Evolutionary conservation across 805 yeast species (phyloP).

Genomic region (Pichia rugopelliculosa): DNA sequence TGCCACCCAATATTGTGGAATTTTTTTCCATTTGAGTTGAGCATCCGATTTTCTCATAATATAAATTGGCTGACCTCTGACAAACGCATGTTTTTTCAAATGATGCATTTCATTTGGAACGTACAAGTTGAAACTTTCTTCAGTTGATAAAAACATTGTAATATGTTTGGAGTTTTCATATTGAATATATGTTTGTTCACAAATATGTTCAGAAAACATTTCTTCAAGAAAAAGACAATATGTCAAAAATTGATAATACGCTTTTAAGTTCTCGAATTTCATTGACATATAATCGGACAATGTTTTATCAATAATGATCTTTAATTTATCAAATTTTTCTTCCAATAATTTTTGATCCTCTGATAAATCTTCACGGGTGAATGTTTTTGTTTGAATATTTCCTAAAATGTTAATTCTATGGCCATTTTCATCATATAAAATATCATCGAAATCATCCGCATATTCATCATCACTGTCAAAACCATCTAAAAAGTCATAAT

Average conservation of each 20-base stretch:
- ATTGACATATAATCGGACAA: constrained; percentile 15
- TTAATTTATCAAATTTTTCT: constrained; percentile 10
- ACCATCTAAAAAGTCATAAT: not conserved
- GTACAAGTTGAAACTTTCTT: constrained; percentile 40
- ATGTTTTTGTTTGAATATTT: not conserved
- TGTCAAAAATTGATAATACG: constrained; percentile 52
- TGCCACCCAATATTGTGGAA: constrained; percentile 44
- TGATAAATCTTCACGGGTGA: not conserved
- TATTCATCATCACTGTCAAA: not conserved
- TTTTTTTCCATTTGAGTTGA: constrained; percentile 17
- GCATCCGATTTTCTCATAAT: constrained; percentile 38
- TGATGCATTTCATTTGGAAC: constrained; percentile 45
- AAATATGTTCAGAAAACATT: constrained; percentile 38
- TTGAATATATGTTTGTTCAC: constrained; percentile 37
- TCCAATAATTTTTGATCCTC: not conserved
- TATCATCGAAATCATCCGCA: not conserved
- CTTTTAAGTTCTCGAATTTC: constrained; percentile 38
- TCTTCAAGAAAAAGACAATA: constrained; percentile 59
- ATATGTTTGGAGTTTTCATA: constrained; percentile 22
- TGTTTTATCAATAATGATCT: constrained; percentile 14
- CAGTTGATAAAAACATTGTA: constrained; percentile 35
- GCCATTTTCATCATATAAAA: not conserved
- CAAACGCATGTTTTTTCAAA: constrained; percentile 51
- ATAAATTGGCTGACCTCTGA: constrained; percentile 49
- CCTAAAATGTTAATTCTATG: not conserved